Base-by-base conservation (phyloP, 441 rosid species). In the Kokia cookei region DNA sequence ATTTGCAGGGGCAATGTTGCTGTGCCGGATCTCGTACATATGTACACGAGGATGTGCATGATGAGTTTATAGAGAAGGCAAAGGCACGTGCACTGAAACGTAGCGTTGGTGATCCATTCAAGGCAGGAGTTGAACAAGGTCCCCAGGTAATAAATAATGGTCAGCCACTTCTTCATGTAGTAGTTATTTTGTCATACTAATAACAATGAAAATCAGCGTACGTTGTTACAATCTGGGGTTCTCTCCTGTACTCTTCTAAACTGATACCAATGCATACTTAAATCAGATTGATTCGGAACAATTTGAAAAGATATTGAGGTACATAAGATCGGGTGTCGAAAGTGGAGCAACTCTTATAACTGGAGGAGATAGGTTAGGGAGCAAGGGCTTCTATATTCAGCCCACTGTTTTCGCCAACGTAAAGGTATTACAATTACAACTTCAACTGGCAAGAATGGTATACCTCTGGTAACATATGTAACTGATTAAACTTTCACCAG, bases 331-430 rank as follows among this genome's bases (percentile, higher is more conserved):
- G 0, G 95, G 98, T 42, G 54, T 89, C 69, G 93, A 92, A 15
- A 68, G 86, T 81, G 86, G 86, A 48, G 98, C 97, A 51, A 94
- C 89, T 19, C 91, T 94, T 62, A 91, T 92, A 85, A 54, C 91
- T 17, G 98, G 98, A 55, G 98, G 98, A 32, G 91, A 84, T 17
- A 81, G 82, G 68, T 10, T 86, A 45, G 98, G 98, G 74, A 72
- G 86, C 43, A 86, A 74, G 77, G 98, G 97, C 76, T 92, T 77
- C 84, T 94, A 86, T 65, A 77, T 94, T 64, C 90, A 90, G 82
- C 98, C 98, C 12, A 94, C 98, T 8, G 97, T 94, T 57, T 94
- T 94, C 88, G 87, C 97, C 57, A 85, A 89, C 66, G 97, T 94
- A 47, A 73, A 84, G 91, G 97, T 91, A 75, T 17, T 12, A 3